phyloP scores from a whole-genome alignment of 768 basidiomycete species.

The Naganishia vishniacii region DNA sequence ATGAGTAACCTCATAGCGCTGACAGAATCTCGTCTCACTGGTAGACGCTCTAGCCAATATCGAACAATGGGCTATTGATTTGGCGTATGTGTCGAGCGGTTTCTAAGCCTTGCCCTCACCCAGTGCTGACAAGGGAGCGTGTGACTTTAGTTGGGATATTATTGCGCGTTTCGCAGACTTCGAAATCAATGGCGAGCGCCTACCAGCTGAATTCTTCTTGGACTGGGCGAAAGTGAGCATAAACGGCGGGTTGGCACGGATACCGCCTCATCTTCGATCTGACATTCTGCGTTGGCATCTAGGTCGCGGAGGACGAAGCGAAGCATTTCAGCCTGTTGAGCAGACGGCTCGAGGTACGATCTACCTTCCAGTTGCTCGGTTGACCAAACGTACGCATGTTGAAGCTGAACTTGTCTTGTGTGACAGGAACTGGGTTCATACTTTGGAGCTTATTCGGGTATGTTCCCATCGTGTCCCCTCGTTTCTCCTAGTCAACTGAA shows the following conservation, averaged over 20 bases:
- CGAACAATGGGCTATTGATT: slow-evolving; percentile 83
- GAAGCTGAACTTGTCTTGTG: background rate
- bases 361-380: slow-evolving; percentile 48
- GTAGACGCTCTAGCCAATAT: slow-evolving; percentile 70
- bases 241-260: background rate
- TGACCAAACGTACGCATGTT: slow-evolving; percentile 47
- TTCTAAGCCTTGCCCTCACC: background rate
- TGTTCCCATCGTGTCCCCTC: no score
- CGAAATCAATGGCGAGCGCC: slow-evolving; percentile 50
- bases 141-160: slow-evolving; percentile 64
- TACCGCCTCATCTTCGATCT: background rate
- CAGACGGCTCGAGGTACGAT: slow-evolving; percentile 53
- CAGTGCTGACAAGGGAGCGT: background rate
- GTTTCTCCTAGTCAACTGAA: no score
- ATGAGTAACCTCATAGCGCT: no score
- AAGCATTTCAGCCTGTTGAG: slow-evolving; percentile 70
- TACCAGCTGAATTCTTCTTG: slow-evolving; percentile 70
- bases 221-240: slow-evolving; percentile 63
- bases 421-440: slow-evolving; percentile 53
- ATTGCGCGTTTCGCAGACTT: slow-evolving; percentile 66
- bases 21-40: no score
- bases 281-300: background rate
- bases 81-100: slow-evolving; percentile 56
- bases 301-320: slow-evolving; percentile 68
- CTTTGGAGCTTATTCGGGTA: slow-evolving; percentile 57